Percentiles rank a stretch among this genome's conserved stretches.
Evolutionary conservation across 2,329 filamentous ascomycete genomes (phyloP).

Genomic region (Verticillium zaregamsianum): DNA sequence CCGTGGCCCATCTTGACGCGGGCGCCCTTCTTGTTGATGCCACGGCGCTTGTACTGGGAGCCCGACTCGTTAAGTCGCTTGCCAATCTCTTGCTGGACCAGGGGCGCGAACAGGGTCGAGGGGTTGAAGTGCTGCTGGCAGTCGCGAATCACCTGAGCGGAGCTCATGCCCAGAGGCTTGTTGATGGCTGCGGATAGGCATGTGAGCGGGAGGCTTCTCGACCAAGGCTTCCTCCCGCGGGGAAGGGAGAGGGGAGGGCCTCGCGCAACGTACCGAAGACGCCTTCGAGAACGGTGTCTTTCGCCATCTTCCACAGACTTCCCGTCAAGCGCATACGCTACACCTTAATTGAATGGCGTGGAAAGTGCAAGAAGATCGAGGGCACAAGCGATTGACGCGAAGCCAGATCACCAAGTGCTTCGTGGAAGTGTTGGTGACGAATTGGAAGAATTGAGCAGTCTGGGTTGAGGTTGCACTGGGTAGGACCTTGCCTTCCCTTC

Average conservation of each 20-base stretch:
- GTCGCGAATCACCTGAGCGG: constrained; percentile 85
- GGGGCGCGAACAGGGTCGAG: constrained; percentile 73
- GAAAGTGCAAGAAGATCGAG: background rate
- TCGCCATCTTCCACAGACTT: constrained; percentile 45
- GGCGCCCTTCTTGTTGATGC: constrained; percentile 51
- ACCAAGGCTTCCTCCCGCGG: background rate
- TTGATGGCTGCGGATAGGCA: constrained; percentile 68
- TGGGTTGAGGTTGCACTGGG: background rate
- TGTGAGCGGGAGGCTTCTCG: background rate
- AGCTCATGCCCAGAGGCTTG: constrained; percentile 84
- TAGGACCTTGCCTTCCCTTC: background rate
- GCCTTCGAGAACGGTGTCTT: constrained; percentile 49
- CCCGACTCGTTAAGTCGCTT: constrained; percentile 53
- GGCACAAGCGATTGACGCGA: background rate
- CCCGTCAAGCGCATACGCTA: constrained; percentile 25
- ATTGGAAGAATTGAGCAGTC: background rate
- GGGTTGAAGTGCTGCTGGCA: constrained; percentile 80
- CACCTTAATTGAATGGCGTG: background rate
- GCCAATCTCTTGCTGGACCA: constrained; percentile 61
- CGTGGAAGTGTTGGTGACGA: background rate
- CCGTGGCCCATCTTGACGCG: constrained; percentile 95
- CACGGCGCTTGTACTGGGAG: constrained; percentile 56
- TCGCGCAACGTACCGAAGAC: constrained; percentile 42
- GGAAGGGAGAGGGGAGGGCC: background rate
- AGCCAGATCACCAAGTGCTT: background rate